These are phyloP conservation scores for Pinus tabuliformis DNA, from an alignment of 75 land plant species.

Conservation along the genomic window DNA sequence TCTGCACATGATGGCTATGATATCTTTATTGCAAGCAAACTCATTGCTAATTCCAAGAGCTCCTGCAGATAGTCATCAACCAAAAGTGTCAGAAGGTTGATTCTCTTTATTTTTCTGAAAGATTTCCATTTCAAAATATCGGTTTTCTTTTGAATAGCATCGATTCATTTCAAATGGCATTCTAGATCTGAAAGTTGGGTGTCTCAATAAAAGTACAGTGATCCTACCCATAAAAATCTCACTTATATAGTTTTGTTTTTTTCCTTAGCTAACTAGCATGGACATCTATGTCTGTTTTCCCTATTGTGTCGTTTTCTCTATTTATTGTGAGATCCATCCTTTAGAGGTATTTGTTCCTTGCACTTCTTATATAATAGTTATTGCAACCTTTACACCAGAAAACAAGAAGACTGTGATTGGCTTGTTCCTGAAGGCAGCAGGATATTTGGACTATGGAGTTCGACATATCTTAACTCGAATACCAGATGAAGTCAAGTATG, in stretches of 20 bases:
- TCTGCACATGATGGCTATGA: constrained; percentile 65
- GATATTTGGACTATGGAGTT: constrained; percentile 68
- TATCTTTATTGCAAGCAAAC: constrained; percentile 61
- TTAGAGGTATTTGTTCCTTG: neutral
- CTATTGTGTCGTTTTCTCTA: neutral
- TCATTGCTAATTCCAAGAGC: constrained; percentile 53
- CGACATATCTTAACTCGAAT: constrained; percentile 53
- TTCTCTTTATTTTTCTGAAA: neutral
- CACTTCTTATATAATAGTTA: neutral
- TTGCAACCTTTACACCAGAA: constrained; percentile 34
- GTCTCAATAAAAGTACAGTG: neutral
- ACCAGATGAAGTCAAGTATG: constrained; percentile 56
- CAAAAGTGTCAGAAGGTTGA: constrained; percentile 41
- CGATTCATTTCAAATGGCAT: neutral
- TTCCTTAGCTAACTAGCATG: neutral
- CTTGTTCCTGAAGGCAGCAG: constrained; percentile 72
- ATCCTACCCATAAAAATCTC: neutral
- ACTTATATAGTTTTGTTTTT: neutral
- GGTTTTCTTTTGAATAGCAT: neutral
- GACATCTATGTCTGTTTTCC: neutral
- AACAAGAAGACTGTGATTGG: constrained; percentile 61
- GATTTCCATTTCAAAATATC: neutral
- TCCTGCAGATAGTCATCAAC: constrained; percentile 20
- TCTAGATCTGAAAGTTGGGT: neutral
- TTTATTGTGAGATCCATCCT: neutral